phyloP scores from a whole-genome alignment of 2,329 filamentous ascomycete genomes.

The Myriosclerotinia scirpicola region DNA sequence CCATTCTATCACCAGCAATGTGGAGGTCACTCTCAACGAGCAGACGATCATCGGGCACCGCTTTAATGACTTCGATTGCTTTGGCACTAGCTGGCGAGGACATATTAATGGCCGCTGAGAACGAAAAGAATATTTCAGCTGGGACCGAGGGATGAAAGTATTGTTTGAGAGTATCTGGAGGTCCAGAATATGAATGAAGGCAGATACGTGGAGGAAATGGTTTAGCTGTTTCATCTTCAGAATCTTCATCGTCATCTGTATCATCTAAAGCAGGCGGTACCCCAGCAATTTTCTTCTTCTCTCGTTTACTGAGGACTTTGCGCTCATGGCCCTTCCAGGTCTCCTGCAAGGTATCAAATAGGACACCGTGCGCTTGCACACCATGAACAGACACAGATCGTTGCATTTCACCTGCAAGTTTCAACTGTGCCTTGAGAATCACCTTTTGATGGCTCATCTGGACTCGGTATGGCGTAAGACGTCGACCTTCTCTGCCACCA shows the following conservation, averaged over 20 bases:
- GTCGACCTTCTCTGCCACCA: constrained; percentile 68
- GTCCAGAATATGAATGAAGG: constrained; percentile 88
- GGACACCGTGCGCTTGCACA: constrained; percentile 52
- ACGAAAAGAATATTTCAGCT: constrained; percentile 79
- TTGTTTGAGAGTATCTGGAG: constrained; percentile 70
- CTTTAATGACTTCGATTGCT: constrained; percentile 61
- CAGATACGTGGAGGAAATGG: constrained; percentile 87
- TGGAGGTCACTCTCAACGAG: constrained; percentile 91
- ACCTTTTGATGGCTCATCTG: constrained; percentile 66
- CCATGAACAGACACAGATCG: constrained; percentile 78
- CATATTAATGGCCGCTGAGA: constrained; percentile 82
- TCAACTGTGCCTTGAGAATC: constrained; percentile 67
- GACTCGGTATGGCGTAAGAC: constrained; percentile 67
- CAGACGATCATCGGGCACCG: constrained; percentile 74
- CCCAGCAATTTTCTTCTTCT: constrained; percentile 52
- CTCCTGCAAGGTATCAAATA: constrained; percentile 64
- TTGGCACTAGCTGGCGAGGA: constrained; percentile 50
- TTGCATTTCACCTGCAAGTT: constrained; percentile 67
- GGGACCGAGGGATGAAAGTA: constrained; percentile 75
- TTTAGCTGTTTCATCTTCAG: constrained; percentile 44
- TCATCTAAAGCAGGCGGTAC: constrained; percentile 40
- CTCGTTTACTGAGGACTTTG: constrained; percentile 57
- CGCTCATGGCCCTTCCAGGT: constrained; percentile 72
- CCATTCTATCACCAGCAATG: constrained; percentile 78
- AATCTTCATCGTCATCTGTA: constrained; percentile 42